Evolutionary conservation across 805 yeast species (phyloP).

Genomic region (Candida sakaeoensis): DNA sequence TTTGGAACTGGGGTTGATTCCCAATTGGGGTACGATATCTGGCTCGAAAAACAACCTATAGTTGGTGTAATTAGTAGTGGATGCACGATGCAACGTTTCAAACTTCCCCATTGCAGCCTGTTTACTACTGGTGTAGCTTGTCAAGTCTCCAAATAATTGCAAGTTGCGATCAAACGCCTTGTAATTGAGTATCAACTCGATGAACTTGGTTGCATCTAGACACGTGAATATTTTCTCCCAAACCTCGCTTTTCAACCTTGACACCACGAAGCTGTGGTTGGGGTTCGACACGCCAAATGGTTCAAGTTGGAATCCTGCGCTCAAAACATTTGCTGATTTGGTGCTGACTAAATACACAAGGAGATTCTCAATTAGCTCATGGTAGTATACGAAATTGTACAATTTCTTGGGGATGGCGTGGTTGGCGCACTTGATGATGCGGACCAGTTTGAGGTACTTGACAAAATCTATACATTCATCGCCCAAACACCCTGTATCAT

Average conservation of each 20-base stretch:
- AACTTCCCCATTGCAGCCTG: background rate
- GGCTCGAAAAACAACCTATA: background rate
- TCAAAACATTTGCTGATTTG: conserved; percentile 34
- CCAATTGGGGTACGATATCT: background rate
- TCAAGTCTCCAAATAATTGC: conserved; percentile 24
- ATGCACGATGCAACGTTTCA: background rate
- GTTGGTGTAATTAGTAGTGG: background rate
- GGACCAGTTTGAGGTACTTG: background rate
- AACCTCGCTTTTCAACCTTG: conserved; percentile 35
- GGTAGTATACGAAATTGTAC: conserved; percentile 7
- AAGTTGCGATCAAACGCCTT: conserved; percentile 23
- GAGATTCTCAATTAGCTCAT: conserved; percentile 41
- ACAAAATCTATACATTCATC: conserved; percentile 5
- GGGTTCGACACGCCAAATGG: conserved; percentile 33
- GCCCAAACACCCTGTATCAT: background rate
- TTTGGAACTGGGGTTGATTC: conserved; percentile 3
- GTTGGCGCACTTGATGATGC: conserved; percentile 9
- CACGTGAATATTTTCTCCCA: conserved; percentile 42
- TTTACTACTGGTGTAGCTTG: background rate
- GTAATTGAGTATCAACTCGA: conserved; percentile 33
- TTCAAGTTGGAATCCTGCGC: conserved; percentile 42
- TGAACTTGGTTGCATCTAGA: conserved; percentile 40
- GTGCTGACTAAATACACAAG: conserved; percentile 25
- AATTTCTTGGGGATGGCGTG: background rate
- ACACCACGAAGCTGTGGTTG: conserved; percentile 27